Conservation (phyloP, 148 eudicot genomes). For the Chenopodium berlandieri region DNA sequence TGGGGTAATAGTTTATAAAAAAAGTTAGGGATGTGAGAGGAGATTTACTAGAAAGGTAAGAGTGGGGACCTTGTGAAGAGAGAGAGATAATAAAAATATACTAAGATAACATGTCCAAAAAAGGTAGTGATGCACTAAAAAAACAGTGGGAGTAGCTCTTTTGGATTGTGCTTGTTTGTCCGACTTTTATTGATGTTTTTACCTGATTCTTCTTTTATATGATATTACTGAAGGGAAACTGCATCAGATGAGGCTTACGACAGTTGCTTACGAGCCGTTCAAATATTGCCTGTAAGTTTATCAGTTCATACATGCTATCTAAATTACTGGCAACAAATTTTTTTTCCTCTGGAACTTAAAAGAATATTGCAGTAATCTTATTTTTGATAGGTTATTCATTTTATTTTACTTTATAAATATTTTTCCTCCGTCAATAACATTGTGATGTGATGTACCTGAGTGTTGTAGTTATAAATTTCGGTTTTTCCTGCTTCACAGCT, state of each 20-base stretch:
- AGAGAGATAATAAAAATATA: too few relatives aligned
- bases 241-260: slow-evolving; percentile 85
- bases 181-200: neutral
- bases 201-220: slow-evolving; percentile 21
- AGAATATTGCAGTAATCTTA: neutral
- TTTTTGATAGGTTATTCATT: neutral
- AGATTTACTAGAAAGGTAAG: too few relatives aligned
- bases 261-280: slow-evolving; percentile 90
- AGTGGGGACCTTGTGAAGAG: too few relatives aligned
- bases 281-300: slow-evolving; percentile 74
- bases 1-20: too few relatives aligned
- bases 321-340: neutral
- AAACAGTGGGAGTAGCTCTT: too few relatives aligned
- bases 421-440: neutral
- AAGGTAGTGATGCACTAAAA: too few relatives aligned
- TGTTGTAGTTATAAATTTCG: slow-evolving; percentile 15
- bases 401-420: neutral
- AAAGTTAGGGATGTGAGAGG: too few relatives aligned
- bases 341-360: neutral
- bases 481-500: slow-evolving; percentile 45
- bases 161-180: neutral
- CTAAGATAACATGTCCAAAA: too few relatives aligned
- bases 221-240: slow-evolving; percentile 45
- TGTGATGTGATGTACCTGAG: slow-evolving; percentile 5
- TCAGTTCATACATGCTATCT: slow-evolving; percentile 12